A percentile compares a stretch with the other conserved stretches of the same genome.
Evolutionary conservation across 2,329 filamentous ascomycete genomes (phyloP).

Genomic region (Scytalidium lignicola): DNA sequence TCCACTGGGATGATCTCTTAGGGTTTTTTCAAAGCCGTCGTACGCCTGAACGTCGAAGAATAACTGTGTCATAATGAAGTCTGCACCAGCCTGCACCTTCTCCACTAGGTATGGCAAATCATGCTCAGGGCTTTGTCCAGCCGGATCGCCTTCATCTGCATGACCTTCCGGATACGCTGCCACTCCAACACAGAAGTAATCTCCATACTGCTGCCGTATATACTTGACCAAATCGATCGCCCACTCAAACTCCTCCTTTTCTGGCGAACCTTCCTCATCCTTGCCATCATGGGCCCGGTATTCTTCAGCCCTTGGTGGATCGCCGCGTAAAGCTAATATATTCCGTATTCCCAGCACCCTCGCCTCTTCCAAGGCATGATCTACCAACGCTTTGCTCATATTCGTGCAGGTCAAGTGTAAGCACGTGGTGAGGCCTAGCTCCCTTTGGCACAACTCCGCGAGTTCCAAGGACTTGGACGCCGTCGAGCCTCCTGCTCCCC

Average conservation of each 20-base stretch:
- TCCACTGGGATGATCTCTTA: conserved; percentile 78
- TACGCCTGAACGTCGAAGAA: conserved; percentile 91
- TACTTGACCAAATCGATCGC: conserved; percentile 86
- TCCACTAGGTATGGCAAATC: conserved; percentile 87
- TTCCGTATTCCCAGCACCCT: conserved; percentile 89
- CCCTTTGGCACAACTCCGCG: conserved; percentile 89
- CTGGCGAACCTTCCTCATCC: conserved; percentile 43
- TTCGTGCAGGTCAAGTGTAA: conserved; percentile 97
- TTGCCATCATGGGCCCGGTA: conserved; percentile 62
- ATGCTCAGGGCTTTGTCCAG: conserved; percentile 62
- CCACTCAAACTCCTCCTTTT: conserved; percentile 78
- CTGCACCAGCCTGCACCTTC: conserved; percentile 85
- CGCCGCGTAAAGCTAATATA: conserved; percentile 85
- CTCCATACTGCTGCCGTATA: conserved; percentile 77
- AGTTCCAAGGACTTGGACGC: conserved; percentile 87
- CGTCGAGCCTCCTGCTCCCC: conserved; percentile 93
- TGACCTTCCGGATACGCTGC: conserved; percentile 95
- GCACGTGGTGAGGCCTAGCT: conserved; percentile 88
- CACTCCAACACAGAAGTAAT: conserved; percentile 95
- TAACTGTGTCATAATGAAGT: conserved; percentile 98
- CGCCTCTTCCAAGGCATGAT: conserved; percentile 84
- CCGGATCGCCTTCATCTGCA: conserved; percentile 80
- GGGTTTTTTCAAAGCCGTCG: conserved; percentile 66
- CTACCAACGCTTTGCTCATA: conserved; percentile 82
- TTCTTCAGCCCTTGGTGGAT: conserved; percentile 84